These are phyloP conservation scores for Rhizoctonia solani DNA, from an alignment of 1,284 basidiomycete genomes.

Conservation along the genomic window DNA sequence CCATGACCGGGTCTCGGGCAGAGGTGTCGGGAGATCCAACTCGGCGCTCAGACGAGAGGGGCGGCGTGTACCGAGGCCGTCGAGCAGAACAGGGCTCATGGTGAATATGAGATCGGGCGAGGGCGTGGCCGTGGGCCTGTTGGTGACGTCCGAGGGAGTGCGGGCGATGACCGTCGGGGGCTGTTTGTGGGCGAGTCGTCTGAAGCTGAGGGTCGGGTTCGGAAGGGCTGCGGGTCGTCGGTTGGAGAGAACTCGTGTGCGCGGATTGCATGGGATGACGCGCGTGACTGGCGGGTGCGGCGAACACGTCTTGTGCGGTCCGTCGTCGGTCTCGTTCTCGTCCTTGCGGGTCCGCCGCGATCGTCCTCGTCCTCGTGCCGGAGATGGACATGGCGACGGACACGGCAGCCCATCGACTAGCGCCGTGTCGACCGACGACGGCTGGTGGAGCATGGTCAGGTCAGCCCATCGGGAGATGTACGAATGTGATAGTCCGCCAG, in stretches of 20 bases:
- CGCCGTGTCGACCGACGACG: neutral
- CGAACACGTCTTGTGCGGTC: neutral
- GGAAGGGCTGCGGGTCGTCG: neutral
- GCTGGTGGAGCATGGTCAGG: neutral
- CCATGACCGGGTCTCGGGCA: too few relatives aligned
- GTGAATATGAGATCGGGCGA: constrained; percentile 30
- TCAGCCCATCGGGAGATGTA: constrained; percentile 30
- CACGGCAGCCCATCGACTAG: constrained; percentile 17
- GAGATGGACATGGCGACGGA: too few relatives aligned
- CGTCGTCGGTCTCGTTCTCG: neutral
- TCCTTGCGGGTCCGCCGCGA: constrained; percentile 3
- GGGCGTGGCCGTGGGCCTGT: constrained; percentile 2
- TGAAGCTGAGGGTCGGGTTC: neutral
- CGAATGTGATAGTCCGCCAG: constrained; percentile 19
- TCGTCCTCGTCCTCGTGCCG: neutral
- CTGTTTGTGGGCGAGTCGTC: constrained; percentile 9
- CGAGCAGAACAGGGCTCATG: constrained; percentile 21
- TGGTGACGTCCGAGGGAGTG: constrained; percentile 14
- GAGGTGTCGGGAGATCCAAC: too few relatives aligned
- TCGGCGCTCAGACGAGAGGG: too few relatives aligned
- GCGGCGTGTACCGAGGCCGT: neutral
- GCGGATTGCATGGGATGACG: too few relatives aligned
- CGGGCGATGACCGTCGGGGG: neutral
- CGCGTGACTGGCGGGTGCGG: too few relatives aligned
- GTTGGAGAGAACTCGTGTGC: too few relatives aligned